Evolutionary conservation across 164 flowering plant genomes (phyloP).

Genomic region (Litsea cubeba): DNA sequence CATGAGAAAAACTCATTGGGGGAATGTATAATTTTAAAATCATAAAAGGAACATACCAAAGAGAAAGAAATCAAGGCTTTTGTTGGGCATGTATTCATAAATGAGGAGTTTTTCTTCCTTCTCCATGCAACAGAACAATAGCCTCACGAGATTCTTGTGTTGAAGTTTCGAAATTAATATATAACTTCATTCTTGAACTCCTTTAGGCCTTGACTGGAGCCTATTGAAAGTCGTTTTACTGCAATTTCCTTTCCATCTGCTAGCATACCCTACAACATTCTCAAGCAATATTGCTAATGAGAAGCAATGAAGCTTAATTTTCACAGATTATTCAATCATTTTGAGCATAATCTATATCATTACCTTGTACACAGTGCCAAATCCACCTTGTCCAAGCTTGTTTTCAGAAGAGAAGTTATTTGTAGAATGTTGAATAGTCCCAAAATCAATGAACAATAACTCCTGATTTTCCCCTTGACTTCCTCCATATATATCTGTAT

Average conservation of each 20-base stretch:
- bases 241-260: slow-evolving; percentile 22
- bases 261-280: slow-evolving; percentile 13
- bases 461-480: too few species aligned
- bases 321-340: too few species aligned
- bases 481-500: too few species aligned
- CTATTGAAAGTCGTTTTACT: slow-evolving; percentile 18
- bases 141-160: slow-evolving; percentile 30
- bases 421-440: neutral
- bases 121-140: neutral
- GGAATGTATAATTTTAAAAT: too few species aligned
- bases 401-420: slow-evolving; percentile 2
- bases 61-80: too few species aligned
- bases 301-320: too few species aligned
- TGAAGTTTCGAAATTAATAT: slow-evolving; percentile 20
- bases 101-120: too few species aligned
- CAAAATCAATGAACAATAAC: too few species aligned
- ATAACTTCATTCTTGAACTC: slow-evolving; percentile 21
- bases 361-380: slow-evolving; percentile 10
- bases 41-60: too few species aligned
- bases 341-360: too few species aligned
- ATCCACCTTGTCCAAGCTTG: slow-evolving; percentile 12
- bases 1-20: too few species aligned
- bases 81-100: too few species aligned
- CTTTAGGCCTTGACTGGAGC: slow-evolving; percentile 13
- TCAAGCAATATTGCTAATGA: neutral